Percentiles rank a stretch among this genome's conserved stretches.
phyloP scores from a whole-genome alignment of 2,329 filamentous ascomycete species.

The Macrophomina tecta region DNA sequence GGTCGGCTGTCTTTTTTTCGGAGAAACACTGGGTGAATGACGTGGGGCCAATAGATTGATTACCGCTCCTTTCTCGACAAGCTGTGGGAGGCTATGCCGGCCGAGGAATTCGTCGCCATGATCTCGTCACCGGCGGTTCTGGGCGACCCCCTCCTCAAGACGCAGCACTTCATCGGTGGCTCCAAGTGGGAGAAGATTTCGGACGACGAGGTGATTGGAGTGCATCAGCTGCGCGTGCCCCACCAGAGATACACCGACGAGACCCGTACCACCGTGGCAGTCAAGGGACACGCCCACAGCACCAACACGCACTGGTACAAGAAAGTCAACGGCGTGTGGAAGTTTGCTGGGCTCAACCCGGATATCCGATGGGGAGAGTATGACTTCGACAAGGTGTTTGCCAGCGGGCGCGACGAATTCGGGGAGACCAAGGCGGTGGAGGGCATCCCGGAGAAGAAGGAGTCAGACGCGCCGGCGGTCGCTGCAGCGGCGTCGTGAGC shows the following conservation, averaged over 20 bases:
- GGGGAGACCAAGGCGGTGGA: slow-evolving; percentile 51
- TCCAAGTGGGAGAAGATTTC: slow-evolving; percentile 58
- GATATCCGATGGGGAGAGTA: slow-evolving; percentile 63
- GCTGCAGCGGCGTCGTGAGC: slow-evolving; percentile 15
- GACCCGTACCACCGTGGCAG: slow-evolving; percentile 51
- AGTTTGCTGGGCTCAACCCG: slow-evolving; percentile 62
- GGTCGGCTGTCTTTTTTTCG: neutral
- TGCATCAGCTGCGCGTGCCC: slow-evolving; percentile 64
- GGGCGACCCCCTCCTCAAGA: slow-evolving; percentile 61
- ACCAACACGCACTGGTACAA: slow-evolving; percentile 62
- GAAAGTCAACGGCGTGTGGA: slow-evolving; percentile 64
- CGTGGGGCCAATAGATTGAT: slow-evolving; percentile 61
- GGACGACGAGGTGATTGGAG: slow-evolving; percentile 57
- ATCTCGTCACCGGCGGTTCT: slow-evolving; percentile 59
- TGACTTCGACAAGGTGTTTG: slow-evolving; percentile 62
- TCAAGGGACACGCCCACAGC: slow-evolving; percentile 64
- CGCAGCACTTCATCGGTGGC: slow-evolving; percentile 63
- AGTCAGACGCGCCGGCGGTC: neutral
- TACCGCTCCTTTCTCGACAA: slow-evolving; percentile 66
- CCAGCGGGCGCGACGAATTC: slow-evolving; percentile 53
- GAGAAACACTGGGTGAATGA: slow-evolving; percentile 23
- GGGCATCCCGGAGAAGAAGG: slow-evolving; percentile 39
- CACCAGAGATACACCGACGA: slow-evolving; percentile 63
- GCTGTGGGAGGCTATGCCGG: slow-evolving; percentile 63
- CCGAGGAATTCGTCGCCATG: slow-evolving; percentile 60